phyloP scores from a whole-genome alignment of 2,329 filamentous ascomycete species.

The Teratosphaeria destructans region DNA sequence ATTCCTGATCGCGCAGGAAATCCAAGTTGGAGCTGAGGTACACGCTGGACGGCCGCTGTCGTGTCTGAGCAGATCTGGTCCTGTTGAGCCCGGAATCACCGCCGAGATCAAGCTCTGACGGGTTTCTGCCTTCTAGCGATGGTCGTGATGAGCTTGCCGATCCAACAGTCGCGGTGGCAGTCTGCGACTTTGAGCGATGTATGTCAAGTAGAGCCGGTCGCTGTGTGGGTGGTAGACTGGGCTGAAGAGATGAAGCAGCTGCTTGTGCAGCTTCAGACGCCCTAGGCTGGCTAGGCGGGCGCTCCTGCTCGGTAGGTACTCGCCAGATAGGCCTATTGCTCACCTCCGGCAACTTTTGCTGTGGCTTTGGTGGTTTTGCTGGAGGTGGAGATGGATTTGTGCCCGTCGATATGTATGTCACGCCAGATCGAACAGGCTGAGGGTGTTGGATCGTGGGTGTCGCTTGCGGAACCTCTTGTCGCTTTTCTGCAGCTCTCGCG shows the following conservation, averaged over 20 bases:
- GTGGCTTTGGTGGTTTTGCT: constrained; percentile 20
- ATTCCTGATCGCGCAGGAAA: constrained; percentile 67
- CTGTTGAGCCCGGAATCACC: constrained; percentile 42
- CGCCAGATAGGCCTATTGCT: constrained; percentile 42
- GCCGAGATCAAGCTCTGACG: constrained; percentile 50
- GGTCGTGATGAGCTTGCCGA: constrained; percentile 52
- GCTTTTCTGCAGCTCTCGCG: constrained; percentile 6
- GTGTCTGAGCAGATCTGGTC: constrained; percentile 54
- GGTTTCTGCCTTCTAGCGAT: constrained; percentile 61
- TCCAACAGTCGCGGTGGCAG: constrained; percentile 31
- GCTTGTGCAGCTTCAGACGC: constrained; percentile 27
- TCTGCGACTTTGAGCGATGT: constrained; percentile 41
- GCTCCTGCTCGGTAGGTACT: constrained; percentile 38
- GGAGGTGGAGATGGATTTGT: constrained; percentile 34
- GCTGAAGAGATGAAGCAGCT: constrained; percentile 28
- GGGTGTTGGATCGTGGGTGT: constrained; percentile 30
- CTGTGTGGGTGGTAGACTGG: constrained; percentile 24
- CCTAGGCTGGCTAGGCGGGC: constrained; percentile 42
- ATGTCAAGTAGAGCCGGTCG: constrained; percentile 35
- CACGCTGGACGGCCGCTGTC: constrained; percentile 67
- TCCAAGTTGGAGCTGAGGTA: constrained; percentile 76
- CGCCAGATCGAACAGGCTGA: constrained; percentile 34
- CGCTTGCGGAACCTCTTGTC: constrained; percentile 4
- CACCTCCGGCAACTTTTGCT: constrained; percentile 29
- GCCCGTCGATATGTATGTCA: constrained; percentile 50